Evolutionary conservation across 768 basidiomycete species (phyloP).

Genomic region (Auricularia sp.): DNA sequence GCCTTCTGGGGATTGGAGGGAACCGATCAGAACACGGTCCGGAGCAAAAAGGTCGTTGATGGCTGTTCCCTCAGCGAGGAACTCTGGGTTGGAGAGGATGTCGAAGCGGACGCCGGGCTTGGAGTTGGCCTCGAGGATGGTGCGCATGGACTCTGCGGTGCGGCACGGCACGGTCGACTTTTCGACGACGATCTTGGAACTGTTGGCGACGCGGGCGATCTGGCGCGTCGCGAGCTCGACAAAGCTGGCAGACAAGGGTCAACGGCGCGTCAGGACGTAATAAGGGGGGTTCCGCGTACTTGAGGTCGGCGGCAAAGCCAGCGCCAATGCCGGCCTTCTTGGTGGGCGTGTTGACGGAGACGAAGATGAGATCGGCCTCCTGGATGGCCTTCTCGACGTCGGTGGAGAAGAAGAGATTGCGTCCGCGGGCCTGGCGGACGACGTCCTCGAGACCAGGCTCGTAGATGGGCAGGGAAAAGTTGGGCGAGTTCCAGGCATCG

Average conservation of each 20-base stretch:
- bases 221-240: conserved; percentile 94
- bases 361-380: conserved; percentile 97
- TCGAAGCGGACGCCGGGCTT: conserved; percentile 86
- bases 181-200: conserved; percentile 96
- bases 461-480: conserved; percentile 87
- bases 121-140: conserved; percentile 97
- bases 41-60: conserved; percentile 80
- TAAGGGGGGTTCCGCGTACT: conserved; percentile 43
- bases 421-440: conserved; percentile 76
- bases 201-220: conserved; percentile 83
- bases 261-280: conserved; percentile 4
- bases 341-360: conserved; percentile 97
- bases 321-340: conserved; percentile 98
- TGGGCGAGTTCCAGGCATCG: conserved; percentile 90
- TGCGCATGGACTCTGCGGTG: conserved; percentile 98
- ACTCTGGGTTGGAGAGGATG: conserved; percentile 98
- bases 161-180: conserved; percentile 99
- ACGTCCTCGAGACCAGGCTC: conserved; percentile 94
- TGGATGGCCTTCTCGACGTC: conserved; percentile 87
- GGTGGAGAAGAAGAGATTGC: conserved; percentile 95
- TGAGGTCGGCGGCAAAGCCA: conserved; percentile 96
- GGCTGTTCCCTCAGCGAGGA: conserved; percentile 97
- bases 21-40: conserved; percentile 96
- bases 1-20: conserved; percentile 83
- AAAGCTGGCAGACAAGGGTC: conserved; percentile 47